Evolutionary conservation across 441 rosid genomes (phyloP).

Genomic region (Pelargonium myrrhifolium): DNA sequence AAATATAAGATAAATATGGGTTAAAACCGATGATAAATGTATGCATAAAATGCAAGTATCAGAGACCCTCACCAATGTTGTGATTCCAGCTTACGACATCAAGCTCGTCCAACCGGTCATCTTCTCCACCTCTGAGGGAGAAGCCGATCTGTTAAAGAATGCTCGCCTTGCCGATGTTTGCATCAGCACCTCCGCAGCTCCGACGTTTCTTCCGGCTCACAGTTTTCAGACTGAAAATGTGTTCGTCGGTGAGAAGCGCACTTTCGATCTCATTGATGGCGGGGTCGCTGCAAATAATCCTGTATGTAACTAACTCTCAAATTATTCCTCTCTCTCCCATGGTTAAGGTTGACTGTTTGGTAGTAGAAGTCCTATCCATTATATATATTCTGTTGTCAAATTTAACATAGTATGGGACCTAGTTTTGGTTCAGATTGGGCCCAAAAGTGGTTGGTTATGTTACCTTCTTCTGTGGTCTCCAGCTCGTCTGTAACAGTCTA

Average conservation of each 20-base stretch:
- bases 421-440: no score
- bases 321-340: no score
- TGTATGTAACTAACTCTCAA: constrained; percentile 23
- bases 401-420: no score
- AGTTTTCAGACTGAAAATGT: constrained; percentile 37
- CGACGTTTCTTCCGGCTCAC: constrained; percentile 60
- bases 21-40: no score
- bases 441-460: no score
- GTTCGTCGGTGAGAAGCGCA: constrained; percentile 22
- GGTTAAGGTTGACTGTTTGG: no score
- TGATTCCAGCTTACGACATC: constrained; percentile 74
- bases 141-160: constrained; percentile 2
- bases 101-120: constrained; percentile 60
- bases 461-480: no score
- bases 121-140: constrained; percentile 66
- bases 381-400: no score
- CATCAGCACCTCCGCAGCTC: constrained; percentile 56
- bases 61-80: constrained; percentile 57
- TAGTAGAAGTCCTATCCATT: no score
- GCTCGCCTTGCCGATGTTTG: constrained; percentile 53
- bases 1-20: no score
- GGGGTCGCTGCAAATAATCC: constrained; percentile 64
- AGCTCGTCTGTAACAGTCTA: no score
- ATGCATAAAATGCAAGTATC: no score
- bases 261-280: constrained; percentile 59